A percentile compares a stretch with the other conserved stretches of the same genome.
phyloP scores from a whole-genome alignment of 352 stramenopile genomes.

The Labyrinthula sp. region DNA sequence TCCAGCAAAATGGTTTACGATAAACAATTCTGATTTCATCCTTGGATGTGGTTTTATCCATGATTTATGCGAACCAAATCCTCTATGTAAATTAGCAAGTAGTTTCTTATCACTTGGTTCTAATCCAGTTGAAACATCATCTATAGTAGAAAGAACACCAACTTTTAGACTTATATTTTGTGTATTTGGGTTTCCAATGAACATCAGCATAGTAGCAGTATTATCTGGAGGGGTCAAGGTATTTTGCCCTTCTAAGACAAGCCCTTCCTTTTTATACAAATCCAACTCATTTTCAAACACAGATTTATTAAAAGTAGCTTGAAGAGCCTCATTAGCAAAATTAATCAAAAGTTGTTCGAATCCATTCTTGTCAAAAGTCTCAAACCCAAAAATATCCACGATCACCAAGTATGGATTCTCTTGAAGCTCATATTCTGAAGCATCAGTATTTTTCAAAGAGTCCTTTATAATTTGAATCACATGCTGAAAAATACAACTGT shows the following conservation, averaged over 20 bases:
- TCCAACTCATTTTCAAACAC: conserved; percentile 61
- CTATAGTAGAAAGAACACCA: conserved; percentile 8
- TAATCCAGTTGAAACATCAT: conserved; percentile 3
- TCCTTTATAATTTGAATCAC: conserved; percentile 58
- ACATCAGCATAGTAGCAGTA: too few relatives aligned
- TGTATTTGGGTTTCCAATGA: too few relatives aligned
- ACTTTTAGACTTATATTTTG: too few relatives aligned
- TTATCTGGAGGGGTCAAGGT: neutral
- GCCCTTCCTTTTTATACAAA: conserved; percentile 47
- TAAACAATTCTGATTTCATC: conserved; percentile 42
- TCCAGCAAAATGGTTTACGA: conserved; percentile 61
- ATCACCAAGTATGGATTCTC: conserved; percentile 63
- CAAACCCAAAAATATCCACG: conserved; percentile 90
- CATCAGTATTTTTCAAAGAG: conserved; percentile 50
- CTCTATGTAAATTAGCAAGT: conserved; percentile 11
- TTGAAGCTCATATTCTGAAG: conserved; percentile 55
- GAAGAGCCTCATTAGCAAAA: conserved; percentile 59
- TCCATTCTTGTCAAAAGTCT: conserved; percentile 76
- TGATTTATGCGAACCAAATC: conserved; percentile 6
- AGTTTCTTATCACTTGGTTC: conserved; percentile 17
- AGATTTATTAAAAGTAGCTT: conserved; percentile 63
- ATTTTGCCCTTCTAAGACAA: neutral
- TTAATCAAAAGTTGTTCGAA: conserved; percentile 67
- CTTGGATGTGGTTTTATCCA: conserved; percentile 13
- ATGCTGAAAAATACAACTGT: conserved; percentile 59